Conservation (phyloP, 805 yeast species). For the Wickerhamiella nectarea region DNA sequence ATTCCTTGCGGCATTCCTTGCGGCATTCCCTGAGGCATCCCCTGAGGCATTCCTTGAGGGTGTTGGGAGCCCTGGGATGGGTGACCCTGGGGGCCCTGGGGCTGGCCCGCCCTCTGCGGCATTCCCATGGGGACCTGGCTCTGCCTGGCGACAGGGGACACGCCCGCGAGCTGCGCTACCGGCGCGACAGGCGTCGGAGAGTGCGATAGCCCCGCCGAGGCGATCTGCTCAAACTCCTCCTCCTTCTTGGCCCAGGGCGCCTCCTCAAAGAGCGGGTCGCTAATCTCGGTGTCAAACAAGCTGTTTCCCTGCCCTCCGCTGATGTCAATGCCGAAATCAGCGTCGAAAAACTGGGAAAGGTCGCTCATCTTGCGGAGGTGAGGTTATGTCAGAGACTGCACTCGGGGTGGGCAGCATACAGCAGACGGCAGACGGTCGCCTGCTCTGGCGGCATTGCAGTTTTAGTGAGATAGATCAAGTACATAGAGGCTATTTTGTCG, state of each 20-base stretch:
- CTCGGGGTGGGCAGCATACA: not conserved
- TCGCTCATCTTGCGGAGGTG: conserved; percentile 4
- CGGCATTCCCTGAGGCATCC: no score
- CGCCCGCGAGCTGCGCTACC: not conserved
- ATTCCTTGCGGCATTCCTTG: no score
- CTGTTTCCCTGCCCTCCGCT: conserved; percentile 4
- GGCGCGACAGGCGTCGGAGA: not conserved
- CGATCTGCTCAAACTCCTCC: conserved; percentile 3
- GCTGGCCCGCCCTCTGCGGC: not conserved
- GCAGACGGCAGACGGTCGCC: no score
- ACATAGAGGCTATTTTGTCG: no score
- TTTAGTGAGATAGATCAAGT: no score
- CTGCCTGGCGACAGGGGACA: not conserved
- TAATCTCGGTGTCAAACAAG: conserved; percentile 10
- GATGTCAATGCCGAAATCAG: conserved; percentile 10
- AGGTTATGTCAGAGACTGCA: not conserved
- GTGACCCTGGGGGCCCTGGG: not conserved
- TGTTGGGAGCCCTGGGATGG: no score
- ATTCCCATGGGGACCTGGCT: no score
- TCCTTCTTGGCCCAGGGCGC: conserved; percentile 5
- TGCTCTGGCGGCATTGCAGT: no score
- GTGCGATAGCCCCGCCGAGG: not conserved
- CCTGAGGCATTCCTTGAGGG: no score
- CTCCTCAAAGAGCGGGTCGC: conserved; percentile 8
- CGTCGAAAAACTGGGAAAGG: conserved; percentile 11